phyloP scores from a whole-genome alignment of 2,329 filamentous ascomycete genomes.

The Monilinia fructicola region DNA sequence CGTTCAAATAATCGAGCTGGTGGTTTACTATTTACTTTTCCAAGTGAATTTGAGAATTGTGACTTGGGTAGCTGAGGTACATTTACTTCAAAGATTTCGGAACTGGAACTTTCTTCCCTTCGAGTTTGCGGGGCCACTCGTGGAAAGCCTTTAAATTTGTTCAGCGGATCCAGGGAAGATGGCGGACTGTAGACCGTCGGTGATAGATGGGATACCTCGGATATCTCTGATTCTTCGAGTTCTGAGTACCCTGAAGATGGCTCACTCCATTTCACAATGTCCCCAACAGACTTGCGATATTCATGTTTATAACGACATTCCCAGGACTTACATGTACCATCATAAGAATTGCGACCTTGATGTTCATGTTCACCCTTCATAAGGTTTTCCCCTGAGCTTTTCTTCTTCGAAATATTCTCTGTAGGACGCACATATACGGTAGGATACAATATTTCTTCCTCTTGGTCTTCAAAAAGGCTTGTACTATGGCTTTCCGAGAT shows the following conservation, averaged over 20 bases:
- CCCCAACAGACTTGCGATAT: conserved; percentile 7
- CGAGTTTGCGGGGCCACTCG: too few species aligned
- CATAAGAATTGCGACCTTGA: background rate
- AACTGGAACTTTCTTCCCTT: too few species aligned
- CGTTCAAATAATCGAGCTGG: conserved; percentile 15
- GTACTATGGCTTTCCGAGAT: background rate
- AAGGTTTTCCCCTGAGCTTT: background rate
- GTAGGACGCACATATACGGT: conserved; percentile 3
- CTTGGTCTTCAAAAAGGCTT: background rate
- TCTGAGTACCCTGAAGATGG: conserved; percentile 2
- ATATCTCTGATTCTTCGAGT: conserved; percentile 4
- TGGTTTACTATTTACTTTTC: background rate
- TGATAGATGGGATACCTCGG: background rate
- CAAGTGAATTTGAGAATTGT: background rate
- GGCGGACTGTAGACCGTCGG: conserved; percentile 2
- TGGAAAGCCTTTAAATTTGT: background rate
- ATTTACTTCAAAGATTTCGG: background rate
- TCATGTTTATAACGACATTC: conserved; percentile 18
- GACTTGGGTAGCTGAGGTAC: background rate
- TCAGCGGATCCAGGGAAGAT: conserved; percentile 4
- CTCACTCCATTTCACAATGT: conserved; percentile 20
- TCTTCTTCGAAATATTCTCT: background rate
- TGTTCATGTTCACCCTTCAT: background rate
- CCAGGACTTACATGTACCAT: conserved; percentile 17
- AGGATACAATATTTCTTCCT: conserved; percentile 3